phyloP scores from a whole-genome alignment of 371 early-diverging fungal genomes.

The Lichtheimia ramosa region DNA sequence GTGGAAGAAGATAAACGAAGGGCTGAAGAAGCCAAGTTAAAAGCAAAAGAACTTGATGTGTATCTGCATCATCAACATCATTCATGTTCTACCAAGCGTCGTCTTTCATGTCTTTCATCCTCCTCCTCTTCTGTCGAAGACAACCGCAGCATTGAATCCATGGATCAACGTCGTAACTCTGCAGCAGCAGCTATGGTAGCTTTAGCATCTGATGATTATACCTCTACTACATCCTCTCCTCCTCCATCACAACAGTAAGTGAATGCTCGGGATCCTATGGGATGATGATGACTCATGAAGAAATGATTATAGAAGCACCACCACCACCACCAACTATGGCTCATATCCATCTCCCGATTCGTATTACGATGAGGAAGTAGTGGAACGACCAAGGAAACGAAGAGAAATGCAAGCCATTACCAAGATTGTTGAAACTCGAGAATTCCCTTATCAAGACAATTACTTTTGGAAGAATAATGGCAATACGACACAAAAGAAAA shows the following conservation, averaged over 20 bases:
- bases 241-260: conserved; percentile 8
- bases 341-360: conserved; percentile 33
- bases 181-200: conserved; percentile 54
- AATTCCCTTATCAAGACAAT: conserved; percentile 41
- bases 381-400: conserved; percentile 38
- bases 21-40: conserved; percentile 62
- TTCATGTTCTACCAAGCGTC: conserved; percentile 6
- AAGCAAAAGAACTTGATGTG: conserved; percentile 54
- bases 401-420: conserved; percentile 58
- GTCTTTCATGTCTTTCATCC: conserved; percentile 3
- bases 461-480: conserved; percentile 61
- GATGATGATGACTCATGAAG: neutral
- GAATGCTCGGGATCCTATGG: neutral
- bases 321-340: too few species aligned
- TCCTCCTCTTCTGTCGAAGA: neutral
- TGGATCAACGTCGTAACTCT: conserved; percentile 34
- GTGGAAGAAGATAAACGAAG: conserved; percentile 67
- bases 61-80: conserved; percentile 22
- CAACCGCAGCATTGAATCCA: conserved; percentile 3
- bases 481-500: conserved; percentile 56
- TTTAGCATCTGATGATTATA: conserved; percentile 24
- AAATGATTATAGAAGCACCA: neutral
- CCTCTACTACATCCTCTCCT: conserved; percentile 1
- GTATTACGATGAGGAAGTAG: conserved; percentile 17
- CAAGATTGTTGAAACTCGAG: conserved; percentile 53